phyloP scores from a whole-genome alignment of 306 rosid genomes.

The Medicago ruthenica region DNA sequence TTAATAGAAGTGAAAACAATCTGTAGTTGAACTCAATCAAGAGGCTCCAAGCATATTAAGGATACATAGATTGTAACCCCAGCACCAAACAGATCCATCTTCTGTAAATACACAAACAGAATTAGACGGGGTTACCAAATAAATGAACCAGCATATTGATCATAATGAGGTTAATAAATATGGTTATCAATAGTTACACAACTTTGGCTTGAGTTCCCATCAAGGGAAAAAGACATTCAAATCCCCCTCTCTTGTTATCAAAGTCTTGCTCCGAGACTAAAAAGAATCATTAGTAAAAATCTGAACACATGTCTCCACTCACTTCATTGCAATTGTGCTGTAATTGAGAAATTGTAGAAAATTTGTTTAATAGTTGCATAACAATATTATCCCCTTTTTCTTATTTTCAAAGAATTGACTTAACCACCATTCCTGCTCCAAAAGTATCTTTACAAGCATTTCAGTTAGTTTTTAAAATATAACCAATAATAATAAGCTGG shows the following conservation, averaged over 20 bases:
- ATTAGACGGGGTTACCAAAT: slow-evolving; percentile 29
- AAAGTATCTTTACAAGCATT: neutral
- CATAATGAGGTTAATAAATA: slow-evolving; percentile 12
- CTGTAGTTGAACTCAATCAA: slow-evolving; percentile 31
- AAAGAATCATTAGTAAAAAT: neutral
- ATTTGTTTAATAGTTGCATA: neutral
- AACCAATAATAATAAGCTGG: neutral
- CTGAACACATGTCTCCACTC: neutral
- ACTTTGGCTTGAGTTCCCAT: slow-evolving; percentile 18
- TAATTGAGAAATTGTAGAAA: slow-evolving; percentile 13
- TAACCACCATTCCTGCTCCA: slow-evolving; percentile 15
- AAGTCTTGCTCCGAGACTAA: neutral
- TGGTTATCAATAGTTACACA: slow-evolving; percentile 17
- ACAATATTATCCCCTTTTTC: neutral
- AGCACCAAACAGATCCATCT: slow-evolving; percentile 92
- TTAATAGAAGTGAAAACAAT: slow-evolving; percentile 29
- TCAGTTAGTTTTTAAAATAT: neutral
- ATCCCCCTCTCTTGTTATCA: slow-evolving; percentile 3
- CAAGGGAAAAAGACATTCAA: slow-evolving; percentile 16
- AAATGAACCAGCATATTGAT: slow-evolving; percentile 22
- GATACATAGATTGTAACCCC: slow-evolving; percentile 97
- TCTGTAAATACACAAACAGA: slow-evolving; percentile 60
- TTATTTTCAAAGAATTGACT: neutral
- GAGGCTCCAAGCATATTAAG: slow-evolving; percentile 47
- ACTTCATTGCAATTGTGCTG: slow-evolving; percentile 5